Base-by-base conservation (phyloP, 805 yeast species). In the Nakazawaea peltata region DNA sequence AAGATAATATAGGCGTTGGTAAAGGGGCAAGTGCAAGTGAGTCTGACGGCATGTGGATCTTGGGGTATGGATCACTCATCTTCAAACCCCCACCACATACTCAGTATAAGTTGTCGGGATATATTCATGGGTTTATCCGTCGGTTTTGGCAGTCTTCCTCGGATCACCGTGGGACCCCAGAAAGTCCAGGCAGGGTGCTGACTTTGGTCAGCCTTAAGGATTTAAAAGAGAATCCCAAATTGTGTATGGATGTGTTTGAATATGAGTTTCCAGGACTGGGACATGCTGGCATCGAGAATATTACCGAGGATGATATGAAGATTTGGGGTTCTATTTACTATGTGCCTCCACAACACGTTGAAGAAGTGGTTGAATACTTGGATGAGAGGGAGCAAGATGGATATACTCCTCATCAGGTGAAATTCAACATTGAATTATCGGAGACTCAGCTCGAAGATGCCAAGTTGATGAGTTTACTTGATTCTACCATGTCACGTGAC, bases 351-450 rank as follows among this genome's bases (percentile, higher is more conserved):
- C 71, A 74, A 35, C 52, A 71, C 34, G 87, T 80, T 0, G 53
- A 55, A 4, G 69, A 70, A 39, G 92, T 85, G 13, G 63, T 65
- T 22, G 77, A 70, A 12, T 81, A 85, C 45, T 63, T 88, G 33
- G 94, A 88, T 46, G 67, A 74, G 11, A 65, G 97, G 37, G 97
- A 88, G 47, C 87, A 86, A 53, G 87, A 86, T 49, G 97, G 97
- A 0, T 88, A 88, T 54, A 65, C 85, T 1, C 62, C 74, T 2
- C 85, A 82, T 43, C 56, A 65, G 16, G 78, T 86, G 3, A 74
- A 74, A 4, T 84, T 86, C 49, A 67, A 69, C 43, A 61, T 82
- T 9, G 58, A 64, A 12, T 44, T 48, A 12, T 28, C 24, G 13
- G 28, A 23, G 5, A 31, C 42, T 0, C 50, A 41, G 12, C 17